Evolutionary conservation across 73 alveolate genomes (phyloP).

Genomic region (Breviolum minutum): DNA sequence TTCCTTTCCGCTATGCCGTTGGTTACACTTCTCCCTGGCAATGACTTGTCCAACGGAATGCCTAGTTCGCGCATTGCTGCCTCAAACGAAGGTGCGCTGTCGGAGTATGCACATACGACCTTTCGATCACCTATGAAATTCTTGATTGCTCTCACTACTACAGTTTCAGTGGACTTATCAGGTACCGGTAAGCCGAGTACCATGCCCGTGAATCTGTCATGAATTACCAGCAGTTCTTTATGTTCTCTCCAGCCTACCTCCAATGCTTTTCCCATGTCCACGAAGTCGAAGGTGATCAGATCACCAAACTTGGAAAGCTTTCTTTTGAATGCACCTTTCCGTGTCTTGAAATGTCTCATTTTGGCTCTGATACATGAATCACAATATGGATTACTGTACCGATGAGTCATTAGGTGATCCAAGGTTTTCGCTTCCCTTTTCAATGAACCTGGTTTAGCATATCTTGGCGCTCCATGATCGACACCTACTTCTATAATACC

Average conservation of each 20-base stretch:
- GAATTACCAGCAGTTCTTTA: not conserved
- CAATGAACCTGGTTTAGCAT: not conserved
- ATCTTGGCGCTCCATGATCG: no score
- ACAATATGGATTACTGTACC: no score
- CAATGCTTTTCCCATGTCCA: not conserved
- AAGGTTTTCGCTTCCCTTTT: not conserved
- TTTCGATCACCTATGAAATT: not conserved
- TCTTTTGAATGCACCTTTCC: no score
- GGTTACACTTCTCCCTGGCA: conserved; percentile 7
- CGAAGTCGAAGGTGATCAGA: not conserved
- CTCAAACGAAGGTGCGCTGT: not conserved
- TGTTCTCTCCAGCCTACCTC: not conserved
- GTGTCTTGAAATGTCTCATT: no score
- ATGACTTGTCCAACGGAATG: not conserved
- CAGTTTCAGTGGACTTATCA: not conserved
- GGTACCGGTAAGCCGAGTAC: no score
- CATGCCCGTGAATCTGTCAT: not conserved
- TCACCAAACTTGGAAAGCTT: no score
- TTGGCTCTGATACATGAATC: no score
- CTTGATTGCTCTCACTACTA: not conserved
- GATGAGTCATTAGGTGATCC: not conserved
- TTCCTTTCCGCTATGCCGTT: no score
- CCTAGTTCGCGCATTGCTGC: not conserved
- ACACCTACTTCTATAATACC: no score
- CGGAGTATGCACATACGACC: not conserved